Conservation (phyloP, 2,329 filamentous ascomycete genomes). For the Hymenoscyphus infarciens region DNA sequence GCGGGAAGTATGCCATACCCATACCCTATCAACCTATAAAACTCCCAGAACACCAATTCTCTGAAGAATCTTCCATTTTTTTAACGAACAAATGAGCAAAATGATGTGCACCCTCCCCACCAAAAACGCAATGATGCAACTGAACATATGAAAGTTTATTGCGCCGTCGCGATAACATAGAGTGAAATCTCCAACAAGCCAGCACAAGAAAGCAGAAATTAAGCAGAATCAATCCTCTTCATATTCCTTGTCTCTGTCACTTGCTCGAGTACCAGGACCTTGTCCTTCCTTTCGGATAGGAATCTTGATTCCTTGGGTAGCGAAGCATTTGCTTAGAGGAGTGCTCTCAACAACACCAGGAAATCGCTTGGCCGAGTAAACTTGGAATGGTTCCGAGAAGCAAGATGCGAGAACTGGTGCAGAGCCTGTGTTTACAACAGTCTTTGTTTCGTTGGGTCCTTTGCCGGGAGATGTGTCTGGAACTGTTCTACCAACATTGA, state of each 20-base stretch:
- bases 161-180: not conserved
- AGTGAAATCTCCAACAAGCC: not conserved
- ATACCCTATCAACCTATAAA: not conserved
- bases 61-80: not conserved
- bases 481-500: constrained; percentile 66
- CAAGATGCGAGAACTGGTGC: constrained; percentile 79
- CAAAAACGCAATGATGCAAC: not conserved
- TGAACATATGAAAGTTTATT: not conserved
- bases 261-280: constrained; percentile 21
- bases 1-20: not conserved
- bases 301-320: constrained; percentile 91
- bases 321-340: constrained; percentile 85
- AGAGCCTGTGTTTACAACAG: constrained; percentile 65
- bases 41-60: not conserved
- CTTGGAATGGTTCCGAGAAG: constrained; percentile 87
- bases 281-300: constrained; percentile 83
- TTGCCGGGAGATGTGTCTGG: constrained; percentile 23
- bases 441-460: constrained; percentile 37
- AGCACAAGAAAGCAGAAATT: not conserved
- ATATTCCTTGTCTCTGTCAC: constrained; percentile 30
- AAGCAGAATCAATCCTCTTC: constrained; percentile 30
- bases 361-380: constrained; percentile 97
- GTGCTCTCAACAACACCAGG: constrained; percentile 96
- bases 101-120: constrained; percentile 29
- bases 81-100: constrained; percentile 34